Evolutionary conservation across 306 rosid genomes (phyloP), one percentile per base, ranked within the genome.

Genomic region (Inga leiocalycina): DNA sequence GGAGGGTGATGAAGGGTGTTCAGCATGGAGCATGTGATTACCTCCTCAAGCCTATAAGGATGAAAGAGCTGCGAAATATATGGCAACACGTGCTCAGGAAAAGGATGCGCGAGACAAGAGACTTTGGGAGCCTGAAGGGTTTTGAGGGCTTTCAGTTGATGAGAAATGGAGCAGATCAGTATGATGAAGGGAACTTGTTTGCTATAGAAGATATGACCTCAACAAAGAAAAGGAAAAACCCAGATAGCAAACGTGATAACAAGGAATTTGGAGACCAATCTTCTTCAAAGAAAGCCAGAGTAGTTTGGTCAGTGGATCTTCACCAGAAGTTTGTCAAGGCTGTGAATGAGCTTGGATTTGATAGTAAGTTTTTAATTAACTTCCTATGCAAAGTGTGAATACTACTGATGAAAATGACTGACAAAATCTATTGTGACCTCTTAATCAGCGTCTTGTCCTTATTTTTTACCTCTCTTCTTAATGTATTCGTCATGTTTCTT

Each of bases 11-110:
- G 98, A 94, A 91, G 83, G 98, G 98, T 5, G 98, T 94, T 27
- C 98, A 94, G 74, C 98, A 94, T n/a, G 98, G 98, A 41, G 98
- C 98, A 22, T 94, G 98, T 49, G 98, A 94, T 83, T 94, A 94
- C 89, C 94, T 94, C 35, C 97, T 94, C 4, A 94, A 94, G 85
- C 98, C 98, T 0, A 92, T 94, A 85, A 88, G 98, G 76, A 94
- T 94, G 98, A 94, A 94, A 82, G 98, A 94, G 82, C 95, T 94
- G n/a, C 79, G 89, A 41, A 94, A 94, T 32, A 94, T 94, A 76
- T 94, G 98, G 98, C 98, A 92, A 54, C 98, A 94, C 70, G 98
- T 94, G 48, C 80, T 92, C 27, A 82, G 98, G 70, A 94, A 92
- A 79, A 92, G 92, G 86, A 92, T 94, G 66, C 98, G 86, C 3